phyloP scores from a whole-genome alignment of 2,329 filamentous ascomycete species.

The Madurella fahalii region DNA sequence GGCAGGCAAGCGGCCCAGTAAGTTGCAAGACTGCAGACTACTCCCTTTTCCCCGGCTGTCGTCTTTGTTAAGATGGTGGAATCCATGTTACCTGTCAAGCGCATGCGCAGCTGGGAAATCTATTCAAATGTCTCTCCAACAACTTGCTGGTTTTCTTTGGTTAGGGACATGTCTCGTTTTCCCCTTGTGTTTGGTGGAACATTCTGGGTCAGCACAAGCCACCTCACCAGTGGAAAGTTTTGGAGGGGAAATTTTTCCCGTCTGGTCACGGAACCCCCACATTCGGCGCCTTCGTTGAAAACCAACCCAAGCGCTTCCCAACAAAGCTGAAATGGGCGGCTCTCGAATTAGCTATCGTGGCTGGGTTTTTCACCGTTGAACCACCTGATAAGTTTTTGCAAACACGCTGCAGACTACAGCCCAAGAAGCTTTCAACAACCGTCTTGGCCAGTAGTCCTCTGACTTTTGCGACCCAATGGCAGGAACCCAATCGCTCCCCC shows the following conservation, averaged over 20 bases:
- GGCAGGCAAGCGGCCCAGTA: constrained; percentile 31
- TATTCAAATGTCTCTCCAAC: too few species aligned
- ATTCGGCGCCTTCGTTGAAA: neutral
- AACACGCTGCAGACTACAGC: neutral
- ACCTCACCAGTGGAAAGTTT: neutral
- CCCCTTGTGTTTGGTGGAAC: neutral
- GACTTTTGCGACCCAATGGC: constrained; percentile 29
- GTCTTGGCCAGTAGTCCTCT: constrained; percentile 10
- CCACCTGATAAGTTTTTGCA: neutral
- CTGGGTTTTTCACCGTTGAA: too few species aligned
- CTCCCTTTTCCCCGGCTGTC: neutral
- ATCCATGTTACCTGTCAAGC: too few species aligned
- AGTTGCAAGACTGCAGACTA: constrained; percentile 17
- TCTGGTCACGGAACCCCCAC: too few species aligned
- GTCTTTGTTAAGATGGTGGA: neutral
- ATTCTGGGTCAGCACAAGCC: constrained; percentile 1
- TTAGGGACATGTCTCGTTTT: neutral
- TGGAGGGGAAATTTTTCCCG: constrained; percentile 2
- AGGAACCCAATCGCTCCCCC: constrained; percentile 94
- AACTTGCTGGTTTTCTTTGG: neutral
- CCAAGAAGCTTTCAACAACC: neutral
- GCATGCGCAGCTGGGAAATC: too few species aligned
- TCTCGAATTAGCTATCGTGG: too few species aligned
- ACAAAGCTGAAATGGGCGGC: neutral
- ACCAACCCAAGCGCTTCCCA: neutral